Evolutionary conservation across 352 stramenopile species (phyloP).

Genomic region (Globisporangium cylindrosporum): DNA sequence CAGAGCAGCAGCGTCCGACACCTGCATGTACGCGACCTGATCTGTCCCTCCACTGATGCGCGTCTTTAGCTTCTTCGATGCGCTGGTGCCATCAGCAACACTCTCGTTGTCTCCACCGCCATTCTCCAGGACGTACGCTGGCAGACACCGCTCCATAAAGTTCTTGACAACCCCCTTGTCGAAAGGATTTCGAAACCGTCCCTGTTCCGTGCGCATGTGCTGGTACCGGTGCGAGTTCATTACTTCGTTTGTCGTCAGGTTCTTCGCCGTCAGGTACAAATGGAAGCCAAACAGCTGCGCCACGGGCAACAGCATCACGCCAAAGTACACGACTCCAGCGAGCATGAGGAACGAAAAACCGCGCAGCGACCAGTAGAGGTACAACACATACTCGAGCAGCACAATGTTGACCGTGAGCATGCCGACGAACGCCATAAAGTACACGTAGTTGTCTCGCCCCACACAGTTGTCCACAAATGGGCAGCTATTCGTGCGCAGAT

Average conservation of each 20-base stretch:
- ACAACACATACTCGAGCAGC: conserved; percentile 59
- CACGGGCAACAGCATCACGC: conserved; percentile 47
- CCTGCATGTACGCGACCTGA: background rate
- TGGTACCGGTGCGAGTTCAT: conserved; percentile 69
- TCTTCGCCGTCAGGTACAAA: conserved; percentile 65
- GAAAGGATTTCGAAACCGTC: conserved; percentile 35
- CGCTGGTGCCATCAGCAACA: background rate
- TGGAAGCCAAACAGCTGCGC: conserved; percentile 63
- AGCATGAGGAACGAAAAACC: conserved; percentile 30
- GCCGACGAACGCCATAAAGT: conserved; percentile 65
- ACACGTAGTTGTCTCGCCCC: conserved; percentile 96
- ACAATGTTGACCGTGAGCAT: conserved; percentile 45
- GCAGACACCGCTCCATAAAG: conserved; percentile 29
- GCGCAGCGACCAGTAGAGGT: conserved; percentile 47
- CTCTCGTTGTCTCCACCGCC: background rate
- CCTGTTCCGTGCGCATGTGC: conserved; percentile 30
- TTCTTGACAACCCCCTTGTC: conserved; percentile 31
- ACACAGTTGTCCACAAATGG: conserved; percentile 99
- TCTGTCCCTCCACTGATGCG: background rate
- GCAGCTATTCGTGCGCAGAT: conserved; percentile 51
- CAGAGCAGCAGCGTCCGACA: background rate
- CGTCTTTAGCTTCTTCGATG: background rate
- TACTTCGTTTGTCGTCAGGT: conserved; percentile 80
- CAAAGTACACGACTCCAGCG: conserved; percentile 42
- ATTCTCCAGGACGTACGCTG: conserved; percentile 6